A percentile compares a stretch with the other conserved stretches of the same genome.
These are phyloP conservation scores for Erodium chrysanthum DNA, from an alignment of 441 rosid species.

Conservation along the genomic window DNA sequence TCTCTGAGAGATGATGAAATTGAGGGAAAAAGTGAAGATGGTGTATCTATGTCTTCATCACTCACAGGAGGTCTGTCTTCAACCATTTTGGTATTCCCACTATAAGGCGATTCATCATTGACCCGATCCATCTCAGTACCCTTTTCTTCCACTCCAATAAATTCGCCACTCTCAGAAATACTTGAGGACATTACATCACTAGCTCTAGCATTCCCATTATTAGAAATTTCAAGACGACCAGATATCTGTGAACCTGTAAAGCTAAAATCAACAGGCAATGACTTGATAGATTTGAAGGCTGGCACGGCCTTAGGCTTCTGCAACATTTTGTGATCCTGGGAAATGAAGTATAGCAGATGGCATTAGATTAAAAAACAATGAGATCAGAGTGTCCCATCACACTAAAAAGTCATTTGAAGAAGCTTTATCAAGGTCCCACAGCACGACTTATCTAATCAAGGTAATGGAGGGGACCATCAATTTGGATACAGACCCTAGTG, in stretches of 20 bases:
- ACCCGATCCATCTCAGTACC: conserved; percentile 27
- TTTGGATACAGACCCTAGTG: conserved; percentile 30
- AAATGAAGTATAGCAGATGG: conserved; percentile 24
- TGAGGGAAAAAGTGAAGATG: conserved; percentile 37
- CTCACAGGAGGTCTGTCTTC: conserved; percentile 40
- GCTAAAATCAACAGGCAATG: conserved; percentile 59
- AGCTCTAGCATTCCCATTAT: conserved; percentile 20
- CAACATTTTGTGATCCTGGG: conserved; percentile 35
- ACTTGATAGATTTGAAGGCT: conserved; percentile 54
- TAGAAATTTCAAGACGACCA: conserved; percentile 27
- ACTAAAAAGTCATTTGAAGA: conserved; percentile 28
- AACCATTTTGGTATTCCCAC: conserved; percentile 26
- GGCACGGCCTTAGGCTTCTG: conserved; percentile 39
- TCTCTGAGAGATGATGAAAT: conserved; percentile 39
- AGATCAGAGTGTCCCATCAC: conserved; percentile 24
- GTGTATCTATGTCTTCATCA: conserved; percentile 44
- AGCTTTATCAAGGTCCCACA: conserved; percentile 55
- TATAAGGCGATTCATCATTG: conserved; percentile 75
- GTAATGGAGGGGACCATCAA: conserved; percentile 62
- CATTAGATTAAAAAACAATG: conserved; percentile 25
- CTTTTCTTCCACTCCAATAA: conserved; percentile 22
- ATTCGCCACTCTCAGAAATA: conserved; percentile 33
- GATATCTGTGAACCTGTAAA: conserved; percentile 40
- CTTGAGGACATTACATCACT: conserved; percentile 22
- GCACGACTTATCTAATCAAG: conserved; percentile 32